Base-by-base conservation (phyloP, 306 rosid genomes). In the Canavalia gladiata region DNA sequence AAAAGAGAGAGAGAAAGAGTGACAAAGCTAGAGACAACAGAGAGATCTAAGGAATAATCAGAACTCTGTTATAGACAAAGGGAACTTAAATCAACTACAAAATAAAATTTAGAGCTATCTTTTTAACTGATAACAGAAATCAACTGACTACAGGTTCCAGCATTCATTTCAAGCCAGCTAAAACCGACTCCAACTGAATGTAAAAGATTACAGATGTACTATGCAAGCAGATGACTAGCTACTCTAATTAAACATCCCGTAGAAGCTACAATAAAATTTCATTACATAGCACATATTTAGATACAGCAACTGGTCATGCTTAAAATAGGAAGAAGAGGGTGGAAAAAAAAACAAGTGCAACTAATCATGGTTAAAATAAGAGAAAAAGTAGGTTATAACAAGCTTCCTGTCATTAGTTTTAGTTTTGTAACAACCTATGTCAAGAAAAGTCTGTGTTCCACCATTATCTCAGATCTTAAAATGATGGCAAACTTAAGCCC, bases 391-490 rank as follows among this genome's bases (percentile, higher is more conserved):
- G 35, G 47, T 8, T 39, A 28, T 56, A 73, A 41, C 68, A 66
- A 73, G 74, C 78, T 41, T 59, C 52, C 4, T 18, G 68, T 25
- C 57, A 71, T 84, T 73, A 34, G 29, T 63, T 35, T 34, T 73
- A 66, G 57, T 67, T 25, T 8, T 10, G 25, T 77, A n/a, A 42
- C 54, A 57, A 49, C 60, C 67, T 49, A 34, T 31, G 56, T 59
- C 62, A 69, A 10, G 6, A 85, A 37, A 76, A 5, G 39, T 47
- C 60, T 43, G 42, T 67, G 78, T 58, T 77, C 65, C 63, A 64
- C 43, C 57, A 54, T 63, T 71, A 49, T 28, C 42, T 47, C 29
- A 41, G 37, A 64, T 75, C 55, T 50, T 68, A 8, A 67, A 65
- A 50, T 12, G 28, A 68, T 11, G 47, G 30, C 43, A 55, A 77